A percentile compares a stretch with the other conserved stretches of the same genome.
phyloP scores from a whole-genome alignment of 768 basidiomycete genomes.

The Podaxis sp. region DNA sequence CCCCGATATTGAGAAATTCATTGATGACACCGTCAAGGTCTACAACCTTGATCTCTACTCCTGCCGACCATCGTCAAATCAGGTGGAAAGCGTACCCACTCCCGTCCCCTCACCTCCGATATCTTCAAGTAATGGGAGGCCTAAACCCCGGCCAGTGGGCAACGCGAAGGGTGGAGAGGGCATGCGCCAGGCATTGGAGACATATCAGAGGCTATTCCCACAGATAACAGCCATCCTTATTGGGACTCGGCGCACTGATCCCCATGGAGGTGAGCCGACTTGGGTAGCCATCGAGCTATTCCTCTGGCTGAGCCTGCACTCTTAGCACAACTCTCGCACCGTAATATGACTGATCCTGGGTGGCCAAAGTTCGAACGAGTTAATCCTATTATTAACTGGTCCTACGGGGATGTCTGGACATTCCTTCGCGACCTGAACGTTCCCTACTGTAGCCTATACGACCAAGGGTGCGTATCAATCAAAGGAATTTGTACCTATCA shows the following conservation, averaged over 20 bases:
- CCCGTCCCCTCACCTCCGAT: slow-evolving; percentile 20
- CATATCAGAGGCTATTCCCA: slow-evolving; percentile 65
- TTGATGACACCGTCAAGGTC: slow-evolving; percentile 48
- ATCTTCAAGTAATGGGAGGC: slow-evolving; percentile 15
- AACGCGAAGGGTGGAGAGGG: slow-evolving; percentile 57
- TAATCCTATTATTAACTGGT: slow-evolving; percentile 96
- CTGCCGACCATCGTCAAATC: slow-evolving; percentile 37
- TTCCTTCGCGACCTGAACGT: slow-evolving; percentile 74
- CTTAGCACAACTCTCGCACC: slow-evolving; percentile 64
- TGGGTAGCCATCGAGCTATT: neutral
- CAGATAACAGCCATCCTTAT: slow-evolving; percentile 79
- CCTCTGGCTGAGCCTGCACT: neutral
- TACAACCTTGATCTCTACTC: slow-evolving; percentile 80
- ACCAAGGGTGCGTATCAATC: slow-evolving; percentile 65
- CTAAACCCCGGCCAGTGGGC: slow-evolving; percentile 32
- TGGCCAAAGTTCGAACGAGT: slow-evolving; percentile 92
- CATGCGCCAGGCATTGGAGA: slow-evolving; percentile 75
- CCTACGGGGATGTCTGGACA: slow-evolving; percentile 84
- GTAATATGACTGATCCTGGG: slow-evolving; percentile 77
- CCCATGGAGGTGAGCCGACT: slow-evolving; percentile 77
- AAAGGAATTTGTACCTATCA: neutral
- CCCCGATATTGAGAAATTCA: slow-evolving; percentile 77
- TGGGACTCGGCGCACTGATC: slow-evolving; percentile 86
- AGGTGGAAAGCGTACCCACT: slow-evolving; percentile 45
- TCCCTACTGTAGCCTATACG: slow-evolving; percentile 87